Evolutionary conservation across 345 rosid species (phyloP).

Genomic region (Murraya paniculata): DNA sequence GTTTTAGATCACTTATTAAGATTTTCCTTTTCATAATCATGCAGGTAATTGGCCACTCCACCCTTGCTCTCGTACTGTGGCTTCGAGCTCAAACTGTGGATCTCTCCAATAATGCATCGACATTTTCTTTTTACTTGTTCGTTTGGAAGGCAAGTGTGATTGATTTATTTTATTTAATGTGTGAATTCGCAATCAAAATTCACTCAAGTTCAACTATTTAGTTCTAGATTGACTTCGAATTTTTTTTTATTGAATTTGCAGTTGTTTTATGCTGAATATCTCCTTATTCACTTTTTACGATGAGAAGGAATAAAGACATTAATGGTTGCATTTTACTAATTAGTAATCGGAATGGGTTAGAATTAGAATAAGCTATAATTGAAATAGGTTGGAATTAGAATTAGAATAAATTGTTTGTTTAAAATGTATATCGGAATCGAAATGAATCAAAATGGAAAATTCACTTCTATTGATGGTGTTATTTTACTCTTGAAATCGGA

Average conservation of each 20-base stretch:
- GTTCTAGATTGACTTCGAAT: background rate
- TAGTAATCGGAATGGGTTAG: rapidly evolving
- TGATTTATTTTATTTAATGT: too few relatives aligned
- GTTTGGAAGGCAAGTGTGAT: constrained; percentile 24
- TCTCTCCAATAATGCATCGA: constrained; percentile 16
- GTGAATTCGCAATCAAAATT: too few relatives aligned
- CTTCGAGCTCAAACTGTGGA: constrained; percentile 25
- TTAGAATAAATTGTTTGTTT: too few relatives aligned
- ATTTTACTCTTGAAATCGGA: too few relatives aligned
- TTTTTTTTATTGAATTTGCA: constrained; percentile 12
- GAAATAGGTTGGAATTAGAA: too few relatives aligned
- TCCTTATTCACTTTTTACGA: constrained; percentile 31
- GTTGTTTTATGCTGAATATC: constrained; percentile 32
- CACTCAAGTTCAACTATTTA: background rate
- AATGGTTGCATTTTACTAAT: too few relatives aligned
- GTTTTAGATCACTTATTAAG: too few relatives aligned
- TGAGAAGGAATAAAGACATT: background rate
- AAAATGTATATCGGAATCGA: too few relatives aligned
- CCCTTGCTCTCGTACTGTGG: constrained; percentile 22
- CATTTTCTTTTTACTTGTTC: constrained; percentile 30
- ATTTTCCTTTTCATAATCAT: background rate
- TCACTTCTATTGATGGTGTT: too few relatives aligned
- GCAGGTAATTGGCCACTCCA: constrained; percentile 27
- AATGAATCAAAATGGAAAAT: too few relatives aligned
- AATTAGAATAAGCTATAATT: too few relatives aligned